Conservation (phyloP, 2,329 filamentous ascomycete genomes). For the Ascosphaera apis region DNA sequence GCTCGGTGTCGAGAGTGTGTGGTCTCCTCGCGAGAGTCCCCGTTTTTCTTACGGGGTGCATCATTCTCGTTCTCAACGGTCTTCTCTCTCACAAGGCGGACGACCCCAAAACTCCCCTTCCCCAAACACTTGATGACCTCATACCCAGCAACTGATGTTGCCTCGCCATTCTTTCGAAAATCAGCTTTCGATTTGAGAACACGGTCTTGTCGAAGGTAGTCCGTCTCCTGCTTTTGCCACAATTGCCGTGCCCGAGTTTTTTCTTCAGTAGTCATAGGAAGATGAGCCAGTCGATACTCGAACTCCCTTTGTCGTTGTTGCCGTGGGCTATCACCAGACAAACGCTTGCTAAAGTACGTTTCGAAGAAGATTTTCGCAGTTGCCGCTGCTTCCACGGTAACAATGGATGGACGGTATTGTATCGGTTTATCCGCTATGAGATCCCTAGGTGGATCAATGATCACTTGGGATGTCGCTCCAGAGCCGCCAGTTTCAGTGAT, state of each 20-base stretch:
- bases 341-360: conserved; percentile 53
- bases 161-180: conserved; percentile 19
- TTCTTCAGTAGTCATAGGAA: conserved; percentile 33
- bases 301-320: conserved; percentile 37
- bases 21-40: no score
- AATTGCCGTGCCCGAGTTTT: conserved; percentile 28
- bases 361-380: conserved; percentile 75
- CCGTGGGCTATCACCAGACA: conserved; percentile 34
- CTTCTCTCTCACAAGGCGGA: conserved; percentile 58
- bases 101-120: conserved; percentile 86
- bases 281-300: conserved; percentile 37
- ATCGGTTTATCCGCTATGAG: no score
- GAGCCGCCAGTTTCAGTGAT: background rate
- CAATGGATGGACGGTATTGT: conserved; percentile 17
- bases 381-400: conserved; percentile 54
- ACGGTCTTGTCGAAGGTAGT: conserved; percentile 51
- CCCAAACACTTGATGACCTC: conserved; percentile 64
- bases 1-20: no score
- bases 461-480: conserved; percentile 2
- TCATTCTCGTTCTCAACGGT: conserved; percentile 3
- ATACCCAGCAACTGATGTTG: conserved; percentile 40
- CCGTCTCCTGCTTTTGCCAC: conserved; percentile 45
- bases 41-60: conserved; percentile 3
- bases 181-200: conserved; percentile 41
- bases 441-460: conserved; percentile 4